phyloP scores from a whole-genome alignment of 2,329 filamentous ascomycete species.

The Cercospora janseana region DNA sequence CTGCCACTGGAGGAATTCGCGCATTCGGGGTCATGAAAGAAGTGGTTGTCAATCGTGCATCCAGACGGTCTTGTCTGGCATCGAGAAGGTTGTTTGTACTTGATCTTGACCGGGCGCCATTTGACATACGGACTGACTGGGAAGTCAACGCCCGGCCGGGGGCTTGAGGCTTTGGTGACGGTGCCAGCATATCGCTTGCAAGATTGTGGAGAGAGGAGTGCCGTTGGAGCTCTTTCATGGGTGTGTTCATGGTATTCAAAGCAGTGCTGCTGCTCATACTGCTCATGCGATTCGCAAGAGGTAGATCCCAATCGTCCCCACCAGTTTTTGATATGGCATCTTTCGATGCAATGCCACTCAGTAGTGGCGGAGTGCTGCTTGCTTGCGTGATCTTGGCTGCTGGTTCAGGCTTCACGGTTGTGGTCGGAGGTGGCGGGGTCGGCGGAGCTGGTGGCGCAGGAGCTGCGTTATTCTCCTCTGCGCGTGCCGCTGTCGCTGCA shows the following conservation, averaged over 20 bases:
- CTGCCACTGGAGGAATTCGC: conserved; percentile 28
- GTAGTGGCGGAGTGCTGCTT: too few relatives aligned
- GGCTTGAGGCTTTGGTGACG: too few relatives aligned
- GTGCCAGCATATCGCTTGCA: not conserved
- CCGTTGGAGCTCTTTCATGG: conserved; percentile 5
- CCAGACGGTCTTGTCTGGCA: conserved; percentile 54
- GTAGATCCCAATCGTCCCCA: conserved; percentile 24
- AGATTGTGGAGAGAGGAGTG: conserved; percentile 9
- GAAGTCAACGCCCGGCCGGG: too few relatives aligned
- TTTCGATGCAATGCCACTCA: conserved; percentile 14
- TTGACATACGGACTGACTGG: conserved; percentile 16
- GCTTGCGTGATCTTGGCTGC: conserved; percentile 3
- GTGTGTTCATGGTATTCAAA: conserved; percentile 1
- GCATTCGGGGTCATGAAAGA: conserved; percentile 39
- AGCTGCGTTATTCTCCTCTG: conserved; percentile 27
- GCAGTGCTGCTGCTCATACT: conserved; percentile 23
- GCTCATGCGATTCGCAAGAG: conserved; percentile 20
- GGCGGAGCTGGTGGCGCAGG: conserved; percentile 23
- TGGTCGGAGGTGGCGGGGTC: conserved; percentile 5
- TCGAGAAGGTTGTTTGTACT: conserved; percentile 48
- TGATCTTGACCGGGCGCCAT: conserved; percentile 27
- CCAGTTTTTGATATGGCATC: conserved; percentile 13
- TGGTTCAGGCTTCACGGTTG: not conserved
- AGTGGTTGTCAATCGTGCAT: conserved; percentile 40
- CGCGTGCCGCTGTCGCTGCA: conserved; percentile 49